These are phyloP conservation scores for Chamaecrista fasciculata DNA, from an alignment of 306 rosid genomes.

Conservation along the genomic window DNA sequence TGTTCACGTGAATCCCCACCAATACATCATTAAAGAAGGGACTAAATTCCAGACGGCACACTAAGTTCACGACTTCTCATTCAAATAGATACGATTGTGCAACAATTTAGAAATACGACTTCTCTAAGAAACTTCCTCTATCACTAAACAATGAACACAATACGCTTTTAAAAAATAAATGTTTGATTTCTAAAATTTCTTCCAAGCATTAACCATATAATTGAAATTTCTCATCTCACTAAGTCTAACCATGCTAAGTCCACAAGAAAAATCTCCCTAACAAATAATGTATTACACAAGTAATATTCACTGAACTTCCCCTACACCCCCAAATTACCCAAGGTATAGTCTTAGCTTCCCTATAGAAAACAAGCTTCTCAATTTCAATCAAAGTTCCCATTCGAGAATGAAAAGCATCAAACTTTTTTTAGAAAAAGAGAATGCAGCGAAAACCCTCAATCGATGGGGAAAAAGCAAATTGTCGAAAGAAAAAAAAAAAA, in stretches of 20 bases:
- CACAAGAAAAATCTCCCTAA: background rate
- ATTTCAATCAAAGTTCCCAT: too few relatives aligned
- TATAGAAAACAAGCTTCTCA: background rate
- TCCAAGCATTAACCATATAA: background rate
- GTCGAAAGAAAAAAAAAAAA: background rate
- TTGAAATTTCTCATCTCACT: background rate
- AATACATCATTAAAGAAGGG: background rate
- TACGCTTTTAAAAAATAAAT: background rate
- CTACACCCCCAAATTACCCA: background rate
- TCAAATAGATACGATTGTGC: background rate
- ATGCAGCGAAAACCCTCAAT: background rate
- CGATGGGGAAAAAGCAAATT: background rate
- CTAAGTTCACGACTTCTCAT: background rate
- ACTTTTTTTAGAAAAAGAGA: background rate
- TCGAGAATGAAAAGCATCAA: background rate
- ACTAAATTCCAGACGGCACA: background rate
- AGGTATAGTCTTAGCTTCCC: background rate
- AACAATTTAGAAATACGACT: background rate
- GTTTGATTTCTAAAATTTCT: background rate
- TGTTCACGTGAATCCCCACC: background rate
- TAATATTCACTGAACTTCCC: background rate
- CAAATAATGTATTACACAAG: background rate
- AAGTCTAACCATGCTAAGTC: background rate
- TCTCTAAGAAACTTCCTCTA: background rate
- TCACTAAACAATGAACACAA: background rate